Percentiles rank a stretch among this genome's conserved stretches.
phyloP scores from a whole-genome alignment of 768 basidiomycete species.

The Thelephora aurantiotincta region DNA sequence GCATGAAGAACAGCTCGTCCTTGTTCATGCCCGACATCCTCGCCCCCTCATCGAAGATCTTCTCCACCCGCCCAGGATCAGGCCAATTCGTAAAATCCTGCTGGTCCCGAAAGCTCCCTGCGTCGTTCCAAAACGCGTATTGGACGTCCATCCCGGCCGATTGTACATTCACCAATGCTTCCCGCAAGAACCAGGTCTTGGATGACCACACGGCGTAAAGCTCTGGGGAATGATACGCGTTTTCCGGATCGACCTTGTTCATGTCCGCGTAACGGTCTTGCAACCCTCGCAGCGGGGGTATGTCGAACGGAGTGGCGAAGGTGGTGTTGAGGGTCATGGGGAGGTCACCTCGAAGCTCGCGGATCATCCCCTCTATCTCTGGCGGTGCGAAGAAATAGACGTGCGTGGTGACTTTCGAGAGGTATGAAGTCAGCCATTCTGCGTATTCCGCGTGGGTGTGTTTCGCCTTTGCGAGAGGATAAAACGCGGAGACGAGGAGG shows the following conservation, averaged over 20 bases:
- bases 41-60: constrained; percentile 25
- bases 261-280: constrained; percentile 24
- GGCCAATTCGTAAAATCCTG: constrained; percentile 38
- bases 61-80: constrained; percentile 22
- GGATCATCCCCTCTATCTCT: constrained; percentile 20
- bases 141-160: constrained; percentile 22
- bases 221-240: constrained; percentile 25
- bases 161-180: constrained; percentile 20
- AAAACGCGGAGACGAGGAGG: constrained; percentile 42
- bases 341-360: constrained; percentile 17
- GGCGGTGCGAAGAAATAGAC: constrained; percentile 40
- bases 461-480: constrained; percentile 34
- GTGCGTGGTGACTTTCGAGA: constrained; percentile 29
- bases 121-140: constrained; percentile 47
- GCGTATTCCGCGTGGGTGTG: constrained; percentile 31
- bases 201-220: constrained; percentile 43
- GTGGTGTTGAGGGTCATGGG: constrained; percentile 33
- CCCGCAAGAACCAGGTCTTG: constrained; percentile 35
- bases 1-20: constrained; percentile 36
- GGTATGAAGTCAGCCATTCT: constrained; percentile 29
- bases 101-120: constrained; percentile 32
- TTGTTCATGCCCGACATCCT: constrained; percentile 13
- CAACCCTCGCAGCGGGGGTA: constrained; percentile 29
- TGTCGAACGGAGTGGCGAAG: constrained; percentile 29
- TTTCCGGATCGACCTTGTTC: constrained; percentile 34